Base-by-base conservation (phyloP, 805 yeast species). In the Ascoidea tarda region DNA sequence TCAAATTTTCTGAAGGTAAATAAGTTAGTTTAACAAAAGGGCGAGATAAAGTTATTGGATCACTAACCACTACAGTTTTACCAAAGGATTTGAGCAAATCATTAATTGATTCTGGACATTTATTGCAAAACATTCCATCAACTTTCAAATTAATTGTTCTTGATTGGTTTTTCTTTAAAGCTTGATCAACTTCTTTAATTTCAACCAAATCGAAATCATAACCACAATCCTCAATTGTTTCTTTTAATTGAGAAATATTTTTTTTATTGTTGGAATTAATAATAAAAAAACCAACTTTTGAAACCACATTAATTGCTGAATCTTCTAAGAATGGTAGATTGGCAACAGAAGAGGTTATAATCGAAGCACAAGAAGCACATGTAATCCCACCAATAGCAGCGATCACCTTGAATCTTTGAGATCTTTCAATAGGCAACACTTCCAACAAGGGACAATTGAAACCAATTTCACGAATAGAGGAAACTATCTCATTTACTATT, bases 371-470 rank as follows among this genome's bases (percentile, higher is more conserved):
- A 0, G 87, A 78, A 6, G 85, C 80, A 66, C 91, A 85, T 0
- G 88, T 79, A 63, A 84, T 83, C 4, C 90, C 91, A 8, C 83
- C 85, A 48, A 85, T 78, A 0, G 79, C 66, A 0, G 87, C 88
- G 8, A 72, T 68, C 6, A 82, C 76, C 58, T 74, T 75, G 58
- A 69, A 75, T 52, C 72, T 74, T 5, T 68, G 60, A 5, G 77
- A 68, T 42, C 76, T 67, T 38, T 73, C 73, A 3, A 81, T 73
- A 0, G 87, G 89, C 28, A 81, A 61, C 6, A 83, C 68, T 57
- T 83, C 87, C 5, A 79, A 61, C 12, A 83, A 65, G 16, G 69
- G 73, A 47, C 81, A 76, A 6, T 72, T 73, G 58, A 71, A 71
- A 1, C 78, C 79, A 1, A 67, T 62, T 12, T 76, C 78, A 16